Evolutionary conservation across 441 rosid genomes (phyloP).

Genomic region (Hura crepitans): DNA sequence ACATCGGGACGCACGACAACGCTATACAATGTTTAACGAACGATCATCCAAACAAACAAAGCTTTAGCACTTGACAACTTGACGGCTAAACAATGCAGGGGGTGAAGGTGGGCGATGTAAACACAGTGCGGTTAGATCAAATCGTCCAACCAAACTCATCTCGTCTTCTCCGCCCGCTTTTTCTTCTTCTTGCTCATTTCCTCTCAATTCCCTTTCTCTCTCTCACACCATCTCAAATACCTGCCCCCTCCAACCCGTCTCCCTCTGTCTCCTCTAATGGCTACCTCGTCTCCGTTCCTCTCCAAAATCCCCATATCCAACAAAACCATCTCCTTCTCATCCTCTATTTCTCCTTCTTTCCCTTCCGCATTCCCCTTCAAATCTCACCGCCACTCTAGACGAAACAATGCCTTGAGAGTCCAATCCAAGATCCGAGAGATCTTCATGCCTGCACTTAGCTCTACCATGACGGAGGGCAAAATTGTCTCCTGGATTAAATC

Average conservation of each 20-base stretch:
- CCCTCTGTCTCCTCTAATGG: background rate
- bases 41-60: no score
- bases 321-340: conserved; percentile 36
- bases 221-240: background rate
- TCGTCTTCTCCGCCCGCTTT: conserved; percentile 76
- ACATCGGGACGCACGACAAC: no score
- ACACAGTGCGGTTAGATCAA: conserved; percentile 30
- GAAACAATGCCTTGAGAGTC: conserved; percentile 30
- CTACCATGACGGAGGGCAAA: conserved; percentile 98
- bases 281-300: conserved; percentile 34
- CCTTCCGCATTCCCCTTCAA: conserved; percentile 29
- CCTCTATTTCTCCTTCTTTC: conserved; percentile 28
- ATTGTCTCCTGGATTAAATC: conserved; percentile 93
- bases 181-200: conserved; percentile 11
- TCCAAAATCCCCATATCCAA: conserved; percentile 33
- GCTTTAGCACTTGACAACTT: background rate
- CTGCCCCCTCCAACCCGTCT: background rate
- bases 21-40: no score
- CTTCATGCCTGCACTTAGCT: conserved; percentile 96
- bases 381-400: conserved; percentile 18
- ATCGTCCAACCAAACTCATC: conserved; percentile 45
- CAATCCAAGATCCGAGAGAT: conserved; percentile 86
- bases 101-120: conserved; percentile 33
- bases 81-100: background rate
- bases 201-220: background rate